phyloP scores from a whole-genome alignment of 2,329 filamentous ascomycete genomes.

The Trichoderma citrinoviride region DNA sequence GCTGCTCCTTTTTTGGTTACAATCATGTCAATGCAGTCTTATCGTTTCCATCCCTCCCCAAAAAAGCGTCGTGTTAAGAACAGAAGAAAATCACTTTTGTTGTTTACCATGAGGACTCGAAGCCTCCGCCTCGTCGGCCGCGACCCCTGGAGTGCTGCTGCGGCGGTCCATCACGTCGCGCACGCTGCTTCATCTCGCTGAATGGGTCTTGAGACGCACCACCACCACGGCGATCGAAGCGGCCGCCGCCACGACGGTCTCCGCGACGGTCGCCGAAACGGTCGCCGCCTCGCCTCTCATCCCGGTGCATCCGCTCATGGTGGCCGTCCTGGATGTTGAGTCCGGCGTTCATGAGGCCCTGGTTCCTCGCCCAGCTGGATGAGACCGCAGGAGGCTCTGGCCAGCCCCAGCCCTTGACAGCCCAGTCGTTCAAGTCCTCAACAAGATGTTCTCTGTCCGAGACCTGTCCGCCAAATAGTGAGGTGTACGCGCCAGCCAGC shows the following conservation, averaged over 20 bases:
- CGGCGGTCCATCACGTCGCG: constrained; percentile 28
- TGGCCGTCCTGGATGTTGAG: constrained; percentile 36
- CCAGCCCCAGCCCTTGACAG: constrained; percentile 51
- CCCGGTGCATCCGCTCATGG: constrained; percentile 6
- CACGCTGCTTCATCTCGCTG: constrained; percentile 28
- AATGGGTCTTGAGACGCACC: constrained; percentile 31
- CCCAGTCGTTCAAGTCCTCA: constrained; percentile 54
- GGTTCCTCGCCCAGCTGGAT: constrained; percentile 30
- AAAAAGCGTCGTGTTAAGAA: neutral
- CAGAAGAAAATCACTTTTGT: neutral
- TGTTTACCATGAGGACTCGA: constrained; percentile 18
- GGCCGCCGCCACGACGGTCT: constrained; percentile 21
- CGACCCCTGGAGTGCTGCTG: constrained; percentile 24
- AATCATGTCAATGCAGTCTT: neutral
- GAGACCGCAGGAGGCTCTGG: constrained; percentile 43
- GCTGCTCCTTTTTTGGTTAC: neutral
- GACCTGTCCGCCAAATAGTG: constrained; percentile 53
- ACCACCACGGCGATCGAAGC: constrained; percentile 22
- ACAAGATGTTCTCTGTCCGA: constrained; percentile 43
- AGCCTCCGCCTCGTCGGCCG: constrained; percentile 23
- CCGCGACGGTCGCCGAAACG: neutral
- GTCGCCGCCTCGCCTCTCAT: constrained; percentile 3
- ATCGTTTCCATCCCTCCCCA: neutral
- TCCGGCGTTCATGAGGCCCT: constrained; percentile 34
- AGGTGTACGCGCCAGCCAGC: constrained; percentile 50